Conservation (phyloP, 2,329 filamentous ascomycete genomes). For the Aspergillus ochraceoroseus region DNA sequence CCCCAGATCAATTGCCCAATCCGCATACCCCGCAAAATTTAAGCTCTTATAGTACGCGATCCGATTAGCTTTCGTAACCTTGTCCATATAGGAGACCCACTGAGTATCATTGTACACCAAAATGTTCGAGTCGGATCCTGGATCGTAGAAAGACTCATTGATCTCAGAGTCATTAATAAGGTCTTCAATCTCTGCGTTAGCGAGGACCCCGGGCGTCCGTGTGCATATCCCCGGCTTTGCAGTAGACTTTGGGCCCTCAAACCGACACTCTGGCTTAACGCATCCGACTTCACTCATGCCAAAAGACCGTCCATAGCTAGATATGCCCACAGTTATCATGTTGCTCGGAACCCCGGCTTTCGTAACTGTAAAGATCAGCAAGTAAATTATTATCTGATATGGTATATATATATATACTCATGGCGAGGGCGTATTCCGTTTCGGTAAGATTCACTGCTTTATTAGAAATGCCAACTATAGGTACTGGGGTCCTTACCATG, state of each 20-base stretch:
- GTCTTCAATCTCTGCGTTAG: slow-evolving; percentile 10
- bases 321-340: slow-evolving; percentile 5
- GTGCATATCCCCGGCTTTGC: slow-evolving; percentile 8
- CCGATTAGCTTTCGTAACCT: slow-evolving; percentile 3
- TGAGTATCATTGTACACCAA: slow-evolving; percentile 13
- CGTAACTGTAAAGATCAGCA: slow-evolving; percentile 1
- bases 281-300: slow-evolving; percentile 9
- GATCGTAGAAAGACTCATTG: slow-evolving; percentile 9
- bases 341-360: slow-evolving; percentile 12
- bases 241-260: slow-evolving; percentile 5
- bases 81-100: slow-evolving; percentile 10
- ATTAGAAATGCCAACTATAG: not conserved
- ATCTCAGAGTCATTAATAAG: slow-evolving; percentile 4
- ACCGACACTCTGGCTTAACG: slow-evolving; percentile 6
- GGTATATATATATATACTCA: slow-evolving; percentile 3
- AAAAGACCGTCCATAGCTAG: slow-evolving; percentile 12
- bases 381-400: not conserved
- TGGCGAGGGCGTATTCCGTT: slow-evolving; percentile 7
- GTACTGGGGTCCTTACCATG: slow-evolving; percentile 22
- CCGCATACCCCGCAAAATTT: slow-evolving; percentile 8
- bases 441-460: slow-evolving; percentile 12
- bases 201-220: not conserved
- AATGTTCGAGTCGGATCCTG: slow-evolving; percentile 10
- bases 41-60: slow-evolving; percentile 6
- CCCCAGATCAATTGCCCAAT: slow-evolving; percentile 12